Evolutionary conservation across 2,329 filamentous ascomycete species (phyloP), one percentile per base, ranked within the genome.

Genomic region (Colletotrichum euphorbiae): DNA sequence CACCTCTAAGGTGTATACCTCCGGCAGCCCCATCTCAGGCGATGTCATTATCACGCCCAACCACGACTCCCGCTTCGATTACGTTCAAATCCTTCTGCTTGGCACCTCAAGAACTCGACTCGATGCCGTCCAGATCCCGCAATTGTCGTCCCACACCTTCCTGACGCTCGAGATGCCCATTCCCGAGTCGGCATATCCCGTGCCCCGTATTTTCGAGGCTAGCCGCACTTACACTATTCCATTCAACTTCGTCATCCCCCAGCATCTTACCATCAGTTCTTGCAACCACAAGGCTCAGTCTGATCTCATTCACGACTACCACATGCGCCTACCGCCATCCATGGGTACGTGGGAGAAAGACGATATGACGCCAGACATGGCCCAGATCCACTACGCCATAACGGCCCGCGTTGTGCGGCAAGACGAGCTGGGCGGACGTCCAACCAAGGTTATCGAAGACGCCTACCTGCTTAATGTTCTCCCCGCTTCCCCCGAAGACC

Each of bases 221-320:
- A 84, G 81, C 2, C 75, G 75, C 70, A 80, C 79, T 28, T 86
- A 87, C 75, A 80, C 73, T 13, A 75, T 89, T 24, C 86, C 86
- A n/a, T 87, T 89, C 78, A 77, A 86, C 77, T 89, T 89, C 71
- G 83, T 89, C 66, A 82, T 89, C 15, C 87, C 87, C n/a, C 79
- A 80, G 71, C 82, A 87, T 61, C 83, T 89, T 67, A 88, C 86
- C 17, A 79, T 88, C 56, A 82, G 81, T 67, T 85, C 86, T 17
- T 89, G 87, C 79, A 83, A 78, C 72, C 86, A 89, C 77, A 72
- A 75, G 31, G 80, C 82, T 61, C 77, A 79, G 45, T 79, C 79
- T 45, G 77, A 79, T n/a, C 77, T 77, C 52, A 79, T 89, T 33
- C 80, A 81, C 60, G 84, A 85, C 38, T 80, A 84, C 52, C 87